Evolutionary conservation across 2,329 filamentous ascomycete genomes (phyloP).

Genomic region (Colletotrichum sp.): DNA sequence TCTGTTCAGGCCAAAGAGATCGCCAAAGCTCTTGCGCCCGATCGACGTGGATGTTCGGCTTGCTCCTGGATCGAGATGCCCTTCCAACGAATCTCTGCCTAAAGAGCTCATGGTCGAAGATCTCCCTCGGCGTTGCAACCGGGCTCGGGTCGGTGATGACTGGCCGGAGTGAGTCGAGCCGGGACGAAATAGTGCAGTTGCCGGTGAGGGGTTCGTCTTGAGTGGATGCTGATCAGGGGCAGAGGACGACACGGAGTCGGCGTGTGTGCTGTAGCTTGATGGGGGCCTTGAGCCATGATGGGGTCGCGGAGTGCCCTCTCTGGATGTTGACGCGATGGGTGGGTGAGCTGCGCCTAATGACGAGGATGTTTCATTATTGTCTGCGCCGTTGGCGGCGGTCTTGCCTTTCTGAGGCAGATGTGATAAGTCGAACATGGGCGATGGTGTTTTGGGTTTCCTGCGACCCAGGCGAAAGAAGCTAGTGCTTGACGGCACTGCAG

Average conservation of each 20-base stretch:
- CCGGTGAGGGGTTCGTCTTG: constrained; percentile 48
- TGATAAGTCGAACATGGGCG: constrained; percentile 82
- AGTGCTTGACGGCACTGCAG: constrained; percentile 59
- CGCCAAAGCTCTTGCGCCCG: constrained; percentile 92
- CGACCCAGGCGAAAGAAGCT: constrained; percentile 84
- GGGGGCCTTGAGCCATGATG: constrained; percentile 11
- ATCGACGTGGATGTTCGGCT: constrained; percentile 84
- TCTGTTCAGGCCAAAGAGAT: constrained; percentile 79
- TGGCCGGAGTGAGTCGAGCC: constrained; percentile 60
- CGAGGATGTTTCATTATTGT: constrained; percentile 40
- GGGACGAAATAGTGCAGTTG: constrained; percentile 54
- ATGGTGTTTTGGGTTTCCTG: constrained; percentile 75
- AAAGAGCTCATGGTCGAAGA: constrained; percentile 92
- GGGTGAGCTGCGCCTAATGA: constrained; percentile 39
- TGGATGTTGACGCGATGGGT: neutral
- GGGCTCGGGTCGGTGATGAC: constrained; percentile 70
- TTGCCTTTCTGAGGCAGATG: constrained; percentile 80
- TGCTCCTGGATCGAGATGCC: constrained; percentile 69
- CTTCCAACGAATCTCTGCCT: constrained; percentile 73
- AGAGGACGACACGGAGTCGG: constrained; percentile 32
- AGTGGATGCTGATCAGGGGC: constrained; percentile 27
- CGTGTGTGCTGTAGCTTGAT: constrained; percentile 16
- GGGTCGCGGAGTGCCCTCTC: constrained; percentile 11
- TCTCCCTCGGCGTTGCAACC: constrained; percentile 70
- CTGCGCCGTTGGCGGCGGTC: constrained; percentile 30